Conservation (phyloP, 345 rosid genomes). For the Carallia brachiata region DNA sequence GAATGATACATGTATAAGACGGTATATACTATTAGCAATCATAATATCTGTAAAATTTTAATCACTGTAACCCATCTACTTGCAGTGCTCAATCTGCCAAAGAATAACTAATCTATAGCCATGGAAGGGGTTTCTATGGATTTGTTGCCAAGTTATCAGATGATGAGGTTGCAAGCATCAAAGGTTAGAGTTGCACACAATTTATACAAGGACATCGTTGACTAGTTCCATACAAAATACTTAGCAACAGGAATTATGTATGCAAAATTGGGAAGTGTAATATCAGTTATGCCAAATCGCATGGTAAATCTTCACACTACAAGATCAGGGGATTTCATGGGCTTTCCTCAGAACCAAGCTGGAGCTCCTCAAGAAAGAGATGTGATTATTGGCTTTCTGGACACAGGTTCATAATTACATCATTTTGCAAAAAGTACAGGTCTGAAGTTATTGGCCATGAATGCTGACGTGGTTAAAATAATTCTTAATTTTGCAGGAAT, state of each 20-base stretch:
- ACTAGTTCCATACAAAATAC: too few relatives aligned
- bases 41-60: neutral
- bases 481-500: constrained; percentile 13
- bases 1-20: too few relatives aligned
- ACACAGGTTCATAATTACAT: constrained; percentile 18
- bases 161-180: constrained; percentile 33
- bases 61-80: neutral
- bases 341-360: constrained; percentile 11
- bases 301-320: constrained; percentile 31
- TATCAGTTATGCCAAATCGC: constrained; percentile 27
- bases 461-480: neutral
- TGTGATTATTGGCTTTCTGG: constrained; percentile 26
- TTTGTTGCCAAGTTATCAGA: constrained; percentile 45
- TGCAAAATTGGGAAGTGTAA: constrained; percentile 27
- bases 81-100: constrained; percentile 30
- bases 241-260: neutral
- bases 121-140: constrained; percentile 39
- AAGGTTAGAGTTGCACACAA: constrained; percentile 25
- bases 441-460: neutral
- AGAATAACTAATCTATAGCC: constrained; percentile 35
- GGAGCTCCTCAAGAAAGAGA: constrained; percentile 16
- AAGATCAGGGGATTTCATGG: constrained; percentile 34
- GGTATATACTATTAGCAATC: too few relatives aligned
- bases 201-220: neutral
- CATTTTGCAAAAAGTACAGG: neutral